Evolutionary conservation across 140 eudicot genomes (phyloP), one percentile per base, ranked within the genome.

Genomic region (Flaveria floridana): DNA sequence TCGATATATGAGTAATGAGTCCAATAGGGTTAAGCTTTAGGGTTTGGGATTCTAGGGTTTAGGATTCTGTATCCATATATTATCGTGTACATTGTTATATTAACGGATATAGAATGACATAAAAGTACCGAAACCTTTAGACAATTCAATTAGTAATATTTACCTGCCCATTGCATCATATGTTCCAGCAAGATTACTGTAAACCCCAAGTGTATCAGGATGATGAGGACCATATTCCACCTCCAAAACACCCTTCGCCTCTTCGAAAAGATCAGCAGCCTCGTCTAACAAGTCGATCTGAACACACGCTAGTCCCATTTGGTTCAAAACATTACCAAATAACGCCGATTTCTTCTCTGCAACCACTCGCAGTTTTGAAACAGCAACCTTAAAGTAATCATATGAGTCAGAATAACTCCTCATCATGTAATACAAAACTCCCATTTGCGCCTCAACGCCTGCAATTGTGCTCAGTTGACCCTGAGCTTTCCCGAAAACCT

Each of bases 151-250:
- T 6, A 34, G 41, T 34, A 34, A 6, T 34, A 34, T 34, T 34
- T 81, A 92, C 98, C 96, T 93, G 76, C 96, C 99, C 89, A 91
- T 85, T 57, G 97, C 99, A 87, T 95, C 99, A 82, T 95, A 95
- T 47, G 99, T 87, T 21, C 96, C 97, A 58, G 99, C 97, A 70
- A 95, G 95, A 84, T 95, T 95, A 75, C 97, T 95, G 58, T 89
- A 95, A 30, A 95, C 92, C 9, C 84, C 99, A 13, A 95, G 85
- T 3, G 99, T 95, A 44, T 95, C 97, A 1, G 96, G 92, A 79
- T 95, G 99, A 77, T 83, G 83, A 9, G 94, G 85, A 25, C 99
- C 99, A 67, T 87, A 91, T 82, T 91, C 97, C 11, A 77, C 82
- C 77, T 91, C 96, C 79, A 95, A 80, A 64, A 95, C 88, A 34